Evolutionary conservation across 1,139 yeast species (phyloP).

Genomic region (Hyphopichia buzzinii): DNA sequence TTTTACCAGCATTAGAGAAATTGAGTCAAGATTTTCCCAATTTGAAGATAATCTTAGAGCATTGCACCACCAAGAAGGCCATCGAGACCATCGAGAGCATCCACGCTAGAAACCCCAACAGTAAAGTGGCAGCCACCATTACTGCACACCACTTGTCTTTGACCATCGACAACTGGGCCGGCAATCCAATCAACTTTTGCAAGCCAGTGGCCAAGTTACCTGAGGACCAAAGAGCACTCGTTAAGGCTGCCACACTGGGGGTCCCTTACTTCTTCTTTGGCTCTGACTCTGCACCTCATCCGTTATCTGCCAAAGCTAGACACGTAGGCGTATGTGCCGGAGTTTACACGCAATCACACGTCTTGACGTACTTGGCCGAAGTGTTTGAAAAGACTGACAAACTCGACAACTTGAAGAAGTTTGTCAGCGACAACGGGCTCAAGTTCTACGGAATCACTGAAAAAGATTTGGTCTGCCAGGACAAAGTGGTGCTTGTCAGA

Average conservation of each 20-base stretch:
- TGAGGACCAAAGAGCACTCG: constrained; percentile 71
- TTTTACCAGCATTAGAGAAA: constrained; percentile 84
- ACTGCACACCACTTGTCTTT: constrained; percentile 92
- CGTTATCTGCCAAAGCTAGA: constrained; percentile 69
- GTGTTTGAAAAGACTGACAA: constrained; percentile 68
- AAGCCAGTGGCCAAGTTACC: constrained; percentile 98
- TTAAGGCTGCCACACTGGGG: constrained; percentile 89
- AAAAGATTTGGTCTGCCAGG: constrained; percentile 40
- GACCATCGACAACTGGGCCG: constrained; percentile 95
- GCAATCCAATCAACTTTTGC: constrained; percentile 90
- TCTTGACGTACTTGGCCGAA: constrained; percentile 80
- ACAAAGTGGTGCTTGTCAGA: constrained; percentile 51
- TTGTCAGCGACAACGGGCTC: constrained; percentile 75
- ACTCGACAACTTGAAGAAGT: constrained; percentile 63
- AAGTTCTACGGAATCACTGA: constrained; percentile 59
- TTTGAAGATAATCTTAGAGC: constrained; percentile 85
- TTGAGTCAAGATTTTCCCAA: constrained; percentile 83
- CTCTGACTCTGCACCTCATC: constrained; percentile 97
- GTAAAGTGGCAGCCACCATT: constrained; percentile 82
- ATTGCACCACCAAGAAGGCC: constrained; percentile 91
- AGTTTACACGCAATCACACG: constrained; percentile 86
- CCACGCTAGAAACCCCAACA: constrained; percentile 49
- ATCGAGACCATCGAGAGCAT: constrained; percentile 70
- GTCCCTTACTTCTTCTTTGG: constrained; percentile 94
- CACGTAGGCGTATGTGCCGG: constrained; percentile 95